phyloP scores from a whole-genome alignment of 805 yeast genomes.

The Candida alai region DNA sequence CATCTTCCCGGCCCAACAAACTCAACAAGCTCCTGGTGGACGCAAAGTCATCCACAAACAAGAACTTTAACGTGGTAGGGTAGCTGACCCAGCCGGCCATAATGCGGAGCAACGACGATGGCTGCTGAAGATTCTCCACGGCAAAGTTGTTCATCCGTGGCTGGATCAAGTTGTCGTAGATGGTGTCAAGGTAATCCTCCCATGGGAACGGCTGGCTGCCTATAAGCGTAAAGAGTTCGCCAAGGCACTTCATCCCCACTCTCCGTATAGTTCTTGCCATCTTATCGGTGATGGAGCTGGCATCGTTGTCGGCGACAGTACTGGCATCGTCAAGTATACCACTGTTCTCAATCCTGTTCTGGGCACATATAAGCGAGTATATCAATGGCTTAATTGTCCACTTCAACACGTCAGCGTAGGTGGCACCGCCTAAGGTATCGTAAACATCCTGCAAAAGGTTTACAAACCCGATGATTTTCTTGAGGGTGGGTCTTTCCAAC shows the following conservation, averaged over 20 bases:
- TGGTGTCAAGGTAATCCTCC: slow-evolving; percentile 44
- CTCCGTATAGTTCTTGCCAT: slow-evolving; percentile 60
- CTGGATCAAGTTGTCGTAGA: slow-evolving; percentile 51
- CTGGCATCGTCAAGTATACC: not conserved
- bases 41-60: slow-evolving; percentile 52
- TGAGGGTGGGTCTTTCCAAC: slow-evolving; percentile 22
- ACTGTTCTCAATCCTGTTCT: slow-evolving; percentile 18
- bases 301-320: slow-evolving; percentile 15
- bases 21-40: slow-evolving; percentile 55
- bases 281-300: slow-evolving; percentile 25
- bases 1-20: slow-evolving; percentile 48
- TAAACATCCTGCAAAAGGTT: slow-evolving; percentile 56
- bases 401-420: slow-evolving; percentile 45
- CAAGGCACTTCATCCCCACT: slow-evolving; percentile 61
- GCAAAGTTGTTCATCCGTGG: slow-evolving; percentile 71
- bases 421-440: slow-evolving; percentile 56
- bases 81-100: slow-evolving; percentile 52
- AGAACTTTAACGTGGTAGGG: slow-evolving; percentile 44
- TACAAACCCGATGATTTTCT: slow-evolving; percentile 61
- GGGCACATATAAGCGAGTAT: slow-evolving; percentile 52
- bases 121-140: slow-evolving; percentile 75
- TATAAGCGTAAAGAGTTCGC: slow-evolving; percentile 49
- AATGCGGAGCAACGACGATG: slow-evolving; percentile 70
- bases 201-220: slow-evolving; percentile 50
- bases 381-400: slow-evolving; percentile 55